Evolutionary conservation across 169 alveolate genomes (phyloP).

Genomic region (Blepharisma undulans): DNA sequence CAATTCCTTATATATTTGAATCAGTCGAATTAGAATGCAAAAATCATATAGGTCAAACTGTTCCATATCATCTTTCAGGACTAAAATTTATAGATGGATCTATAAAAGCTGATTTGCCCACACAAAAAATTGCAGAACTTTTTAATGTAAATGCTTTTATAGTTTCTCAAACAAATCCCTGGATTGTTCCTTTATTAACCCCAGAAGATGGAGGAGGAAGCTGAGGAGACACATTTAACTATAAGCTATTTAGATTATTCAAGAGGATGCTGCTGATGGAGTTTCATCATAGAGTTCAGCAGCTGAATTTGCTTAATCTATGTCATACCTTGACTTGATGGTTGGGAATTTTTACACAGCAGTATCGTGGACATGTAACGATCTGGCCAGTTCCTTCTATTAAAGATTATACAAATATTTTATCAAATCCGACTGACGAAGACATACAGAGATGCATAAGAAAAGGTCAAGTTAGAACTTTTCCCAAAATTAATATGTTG

Average conservation of each 20-base stretch:
- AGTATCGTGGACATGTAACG: conserved; percentile 65
- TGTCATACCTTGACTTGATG: conserved; percentile 18
- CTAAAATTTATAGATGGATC: conserved; percentile 64
- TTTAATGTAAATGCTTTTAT: conserved; percentile 74
- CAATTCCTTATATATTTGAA: conserved; percentile 69
- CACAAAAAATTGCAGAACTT: conserved; percentile 66
- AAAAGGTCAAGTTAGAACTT: conserved; percentile 41
- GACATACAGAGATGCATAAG: conserved; percentile 44
- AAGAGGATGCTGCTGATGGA: conserved; percentile 52
- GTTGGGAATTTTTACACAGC: conserved; percentile 43
- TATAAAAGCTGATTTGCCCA: conserved; percentile 66
- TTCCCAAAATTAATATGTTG: conserved; percentile 26
- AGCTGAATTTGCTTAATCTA: conserved; percentile 43
- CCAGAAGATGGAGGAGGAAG: conserved; percentile 38
- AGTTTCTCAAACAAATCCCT: conserved; percentile 70
- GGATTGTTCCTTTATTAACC: conserved; percentile 59
- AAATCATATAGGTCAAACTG: conserved; percentile 49
- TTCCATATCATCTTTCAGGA: conserved; percentile 42
- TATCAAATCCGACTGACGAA: conserved; percentile 55
- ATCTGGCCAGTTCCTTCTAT: conserved; percentile 59
- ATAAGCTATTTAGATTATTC: conserved; percentile 29
- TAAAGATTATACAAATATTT: conserved; percentile 52
- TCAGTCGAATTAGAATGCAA: conserved; percentile 71
- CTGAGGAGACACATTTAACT: conserved; percentile 54
- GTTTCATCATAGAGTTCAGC: conserved; percentile 44